These are phyloP conservation scores for Orbilia javanica DNA, from an alignment of 2,329 filamentous ascomycete species.

Conservation along the genomic window DNA sequence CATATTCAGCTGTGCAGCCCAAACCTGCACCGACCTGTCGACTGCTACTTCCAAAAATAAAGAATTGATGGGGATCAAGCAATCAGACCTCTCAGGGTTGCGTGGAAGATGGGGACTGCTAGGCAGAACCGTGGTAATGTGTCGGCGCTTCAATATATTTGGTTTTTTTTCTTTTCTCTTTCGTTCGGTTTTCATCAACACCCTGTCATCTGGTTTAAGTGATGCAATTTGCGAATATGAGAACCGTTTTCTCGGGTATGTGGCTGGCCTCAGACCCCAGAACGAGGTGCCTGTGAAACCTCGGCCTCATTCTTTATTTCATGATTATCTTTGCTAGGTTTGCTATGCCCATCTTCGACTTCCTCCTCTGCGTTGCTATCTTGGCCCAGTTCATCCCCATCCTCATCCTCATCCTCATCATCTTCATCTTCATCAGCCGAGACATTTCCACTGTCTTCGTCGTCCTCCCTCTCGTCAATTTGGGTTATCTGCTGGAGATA, in stretches of 20 bases:
- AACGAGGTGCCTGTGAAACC: constrained; percentile 43
- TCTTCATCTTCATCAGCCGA: constrained; percentile 62
- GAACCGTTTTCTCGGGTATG: constrained; percentile 45
- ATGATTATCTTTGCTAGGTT: constrained; percentile 63
- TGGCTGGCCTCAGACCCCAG: constrained; percentile 47
- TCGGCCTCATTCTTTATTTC: constrained; percentile 58
- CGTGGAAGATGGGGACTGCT: constrained; percentile 1
- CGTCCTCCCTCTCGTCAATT: constrained; percentile 67
- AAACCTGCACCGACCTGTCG: not conserved
- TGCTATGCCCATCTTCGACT: constrained; percentile 63
- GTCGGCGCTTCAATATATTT: constrained; percentile 23
- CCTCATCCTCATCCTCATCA: constrained; percentile 64
- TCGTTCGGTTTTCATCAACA: not conserved
- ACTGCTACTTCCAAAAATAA: constrained; percentile 46
- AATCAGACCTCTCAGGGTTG: constrained; percentile 20
- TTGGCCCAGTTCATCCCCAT: constrained; percentile 65
- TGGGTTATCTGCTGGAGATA: constrained; percentile 81
- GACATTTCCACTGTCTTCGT: constrained; percentile 63
- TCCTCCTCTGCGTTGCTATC: constrained; percentile 59
- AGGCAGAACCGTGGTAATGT: constrained; percentile 52
- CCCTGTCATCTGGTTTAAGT: constrained; percentile 30
- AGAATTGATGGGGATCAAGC: constrained; percentile 1
- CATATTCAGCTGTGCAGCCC: constrained; percentile 44
- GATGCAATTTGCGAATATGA: constrained; percentile 40
- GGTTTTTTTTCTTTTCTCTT: constrained; percentile 1